phyloP scores from a whole-genome alignment of 495 filamentous ascomycete genomes.

The Cercophora newfieldiana region DNA sequence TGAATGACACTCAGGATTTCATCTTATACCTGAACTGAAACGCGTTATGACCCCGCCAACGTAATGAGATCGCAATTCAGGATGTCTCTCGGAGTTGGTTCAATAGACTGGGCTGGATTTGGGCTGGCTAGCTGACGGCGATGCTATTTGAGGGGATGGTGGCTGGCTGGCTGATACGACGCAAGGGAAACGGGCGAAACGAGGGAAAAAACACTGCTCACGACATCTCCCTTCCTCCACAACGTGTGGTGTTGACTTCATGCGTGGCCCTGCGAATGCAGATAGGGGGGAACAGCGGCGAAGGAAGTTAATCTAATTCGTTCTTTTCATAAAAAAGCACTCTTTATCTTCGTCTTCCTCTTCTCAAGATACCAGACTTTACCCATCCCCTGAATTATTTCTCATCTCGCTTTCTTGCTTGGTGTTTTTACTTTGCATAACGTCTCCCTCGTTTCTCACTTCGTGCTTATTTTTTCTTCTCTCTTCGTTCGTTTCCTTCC shows the following conservation, averaged over 20 bases:
- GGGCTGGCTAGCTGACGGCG: constrained; percentile 7
- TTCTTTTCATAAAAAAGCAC: background rate
- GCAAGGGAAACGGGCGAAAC: too few relatives aligned
- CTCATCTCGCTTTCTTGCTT: background rate
- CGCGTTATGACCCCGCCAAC: constrained; percentile 7
- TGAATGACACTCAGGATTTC: background rate
- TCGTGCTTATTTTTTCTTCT: background rate
- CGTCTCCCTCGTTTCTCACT: background rate
- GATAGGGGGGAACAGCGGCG: background rate
- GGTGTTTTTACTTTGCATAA: background rate
- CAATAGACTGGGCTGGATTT: constrained; percentile 1
- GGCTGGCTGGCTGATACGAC: too few relatives aligned
- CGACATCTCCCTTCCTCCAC: too few relatives aligned
- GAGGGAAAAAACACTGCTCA: too few relatives aligned
- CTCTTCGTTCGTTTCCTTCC: background rate
- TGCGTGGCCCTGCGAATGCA: background rate
- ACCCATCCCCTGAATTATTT: background rate
- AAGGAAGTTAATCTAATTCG: constrained; percentile 6
- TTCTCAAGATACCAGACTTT: constrained; percentile 4
- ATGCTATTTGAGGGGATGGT: background rate
- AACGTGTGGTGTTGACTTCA: too few relatives aligned
- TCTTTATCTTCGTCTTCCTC: background rate
- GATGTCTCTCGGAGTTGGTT: background rate
- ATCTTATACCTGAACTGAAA: constrained; percentile 3
- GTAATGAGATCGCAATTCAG: constrained; percentile 1